Evolutionary conservation across 2,329 filamentous ascomycete genomes (phyloP).

Genomic region (Pseudofabraea citricarpa): DNA sequence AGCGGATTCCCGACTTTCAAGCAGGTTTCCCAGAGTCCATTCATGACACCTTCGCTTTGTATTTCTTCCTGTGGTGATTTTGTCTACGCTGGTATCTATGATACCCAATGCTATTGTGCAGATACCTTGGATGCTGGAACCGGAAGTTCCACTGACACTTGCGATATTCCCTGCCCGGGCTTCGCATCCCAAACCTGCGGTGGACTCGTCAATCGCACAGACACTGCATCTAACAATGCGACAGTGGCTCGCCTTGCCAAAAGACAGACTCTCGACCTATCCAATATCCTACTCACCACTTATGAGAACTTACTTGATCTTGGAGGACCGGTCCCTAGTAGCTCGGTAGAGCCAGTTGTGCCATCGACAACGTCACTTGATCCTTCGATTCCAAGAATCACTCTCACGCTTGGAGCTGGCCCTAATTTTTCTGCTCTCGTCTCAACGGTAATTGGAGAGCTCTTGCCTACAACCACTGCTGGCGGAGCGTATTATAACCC

Average conservation of each 20-base stretch:
- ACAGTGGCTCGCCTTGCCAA: neutral
- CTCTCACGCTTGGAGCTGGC: neutral
- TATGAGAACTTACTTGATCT: neutral
- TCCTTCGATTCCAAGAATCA: neutral
- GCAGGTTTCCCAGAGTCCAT: neutral
- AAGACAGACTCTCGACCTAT: neutral
- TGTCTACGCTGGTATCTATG: neutral
- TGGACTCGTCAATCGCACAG: neutral
- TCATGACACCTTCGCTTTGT: neutral
- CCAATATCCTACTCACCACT: neutral
- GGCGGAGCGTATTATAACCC: neutral
- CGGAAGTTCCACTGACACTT: neutral
- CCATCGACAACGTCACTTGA: neutral
- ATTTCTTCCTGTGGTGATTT: neutral
- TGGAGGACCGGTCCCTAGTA: neutral
- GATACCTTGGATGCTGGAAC: neutral
- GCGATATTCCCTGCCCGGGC: neutral
- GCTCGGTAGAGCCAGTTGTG: neutral
- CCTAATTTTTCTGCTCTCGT: neutral
- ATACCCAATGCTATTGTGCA: constrained; percentile 1
- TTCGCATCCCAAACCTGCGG: neutral
- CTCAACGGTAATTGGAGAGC: neutral
- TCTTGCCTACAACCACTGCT: neutral
- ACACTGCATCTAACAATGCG: neutral
- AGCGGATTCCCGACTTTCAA: neutral